Evolutionary conservation across 148 eudicot species (phyloP), one percentile per base, ranked within the genome.

Genomic region (Rhododendron williamsianum): DNA sequence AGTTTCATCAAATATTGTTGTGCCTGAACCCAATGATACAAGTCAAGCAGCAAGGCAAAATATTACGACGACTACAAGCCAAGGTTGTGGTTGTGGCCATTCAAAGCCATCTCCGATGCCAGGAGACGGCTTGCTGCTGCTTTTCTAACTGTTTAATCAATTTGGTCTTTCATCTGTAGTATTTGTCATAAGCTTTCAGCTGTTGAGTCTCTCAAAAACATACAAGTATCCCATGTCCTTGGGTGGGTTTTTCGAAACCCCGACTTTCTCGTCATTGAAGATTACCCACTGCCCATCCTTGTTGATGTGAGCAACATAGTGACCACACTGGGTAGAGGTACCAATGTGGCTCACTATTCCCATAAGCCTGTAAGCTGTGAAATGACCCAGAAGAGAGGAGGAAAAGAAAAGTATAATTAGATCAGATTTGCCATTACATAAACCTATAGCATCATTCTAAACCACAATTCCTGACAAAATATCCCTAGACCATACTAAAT

Each of bases 301-400:
- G 81, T 89, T 81, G 74, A 96, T 91, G 85, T 96, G 99, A 73
- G 99, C 99, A 69, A 96, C 99, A 87, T 96, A 96, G 84, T 96
- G 99, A 69, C 99, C 99, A 69, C 99, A 95, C 36, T 95, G 99
- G 2, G 98, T 96, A 49, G 99, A 96, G n/a, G 99, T 95, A 77
- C 99, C 98, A 65, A 96, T 96, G 90, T 96, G 99, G 87, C 98
- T 95, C 87, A 95, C 94, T 69, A 96, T 84, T 56, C 99, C 99
- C 78, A 93, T 88, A 78, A 96, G 96, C 88, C 87, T 91, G 89
- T 94, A 96, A 84, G 74, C 99, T 96, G 96, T 82, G 77, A 8
- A 83, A 84, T 73, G 43, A 84, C 63, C 81, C 25, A 49, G 67
- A 49, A 77, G 46, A 18, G 54, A 84, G 19, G 48, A 35, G 12